Conservation (phyloP, 2,329 filamentous ascomycete genomes). For the Curvularia spicifera region DNA sequence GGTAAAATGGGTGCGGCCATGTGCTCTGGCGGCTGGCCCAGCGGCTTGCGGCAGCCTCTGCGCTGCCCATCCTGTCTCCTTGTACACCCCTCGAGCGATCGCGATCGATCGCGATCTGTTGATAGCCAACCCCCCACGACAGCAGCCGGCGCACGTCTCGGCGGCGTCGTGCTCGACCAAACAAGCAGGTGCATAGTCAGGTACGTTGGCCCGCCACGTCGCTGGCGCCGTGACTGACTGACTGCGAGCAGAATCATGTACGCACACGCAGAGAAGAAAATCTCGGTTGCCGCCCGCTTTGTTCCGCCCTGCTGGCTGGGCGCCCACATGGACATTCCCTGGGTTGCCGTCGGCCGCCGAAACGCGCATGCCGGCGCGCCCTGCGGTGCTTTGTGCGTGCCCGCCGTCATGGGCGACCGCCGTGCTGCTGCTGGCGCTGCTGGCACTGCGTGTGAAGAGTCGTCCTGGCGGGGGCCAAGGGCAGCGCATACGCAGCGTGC, state of each 20-base stretch:
- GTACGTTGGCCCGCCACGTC: background rate
- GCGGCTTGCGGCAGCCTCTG: constrained; percentile 12
- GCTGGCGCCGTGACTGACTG: background rate
- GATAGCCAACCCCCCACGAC: background rate
- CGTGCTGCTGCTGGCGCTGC: too few relatives aligned
- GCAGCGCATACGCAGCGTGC: background rate
- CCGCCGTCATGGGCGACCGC: background rate
- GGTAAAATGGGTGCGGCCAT: background rate
- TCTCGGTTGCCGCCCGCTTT: background rate
- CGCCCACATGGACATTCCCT: background rate
- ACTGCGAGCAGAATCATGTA: too few relatives aligned
- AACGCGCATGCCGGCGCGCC: too few relatives aligned
- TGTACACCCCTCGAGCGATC: background rate
- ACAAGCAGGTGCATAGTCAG: constrained; percentile 4
- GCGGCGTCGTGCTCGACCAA: background rate
- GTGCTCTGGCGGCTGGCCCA: constrained; percentile 11
- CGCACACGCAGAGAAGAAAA: background rate
- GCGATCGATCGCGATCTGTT: constrained; percentile 5
- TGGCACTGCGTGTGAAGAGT: too few relatives aligned
- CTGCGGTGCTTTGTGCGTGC: background rate
- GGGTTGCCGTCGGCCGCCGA: background rate
- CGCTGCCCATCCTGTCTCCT: background rate
- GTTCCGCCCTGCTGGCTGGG: background rate
- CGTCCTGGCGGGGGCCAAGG: background rate
- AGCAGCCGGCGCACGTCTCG: constrained; percentile 10